Evolutionary conservation across 768 basidiomycete genomes (phyloP).

Genomic region (Ramaria sp.): DNA sequence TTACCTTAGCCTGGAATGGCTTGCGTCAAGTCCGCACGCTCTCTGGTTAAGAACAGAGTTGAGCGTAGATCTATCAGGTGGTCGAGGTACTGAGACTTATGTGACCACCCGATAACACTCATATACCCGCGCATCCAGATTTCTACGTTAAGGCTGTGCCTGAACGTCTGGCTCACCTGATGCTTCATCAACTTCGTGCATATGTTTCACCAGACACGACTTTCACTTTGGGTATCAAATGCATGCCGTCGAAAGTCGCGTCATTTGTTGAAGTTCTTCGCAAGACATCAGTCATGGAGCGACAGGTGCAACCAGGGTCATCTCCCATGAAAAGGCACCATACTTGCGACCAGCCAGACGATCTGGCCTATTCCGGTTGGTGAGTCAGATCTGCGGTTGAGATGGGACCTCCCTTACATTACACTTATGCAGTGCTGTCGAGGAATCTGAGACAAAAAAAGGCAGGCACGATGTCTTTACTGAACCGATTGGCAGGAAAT

Average conservation of each 20-base stretch:
- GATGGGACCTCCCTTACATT: neutral
- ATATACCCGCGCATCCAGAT: neutral
- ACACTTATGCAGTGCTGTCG: neutral
- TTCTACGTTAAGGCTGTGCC: neutral
- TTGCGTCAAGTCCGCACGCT: neutral
- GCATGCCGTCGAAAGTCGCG: neutral
- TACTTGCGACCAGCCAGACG: neutral
- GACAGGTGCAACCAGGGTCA: neutral
- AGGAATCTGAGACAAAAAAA: neutral
- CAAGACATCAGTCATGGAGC: neutral
- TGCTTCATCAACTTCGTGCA: neutral
- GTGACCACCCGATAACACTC: neutral
- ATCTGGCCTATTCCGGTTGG: neutral
- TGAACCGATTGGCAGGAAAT: neutral
- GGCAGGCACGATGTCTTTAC: neutral
- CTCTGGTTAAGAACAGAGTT: neutral
- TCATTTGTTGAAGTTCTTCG: neutral
- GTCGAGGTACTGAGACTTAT: neutral
- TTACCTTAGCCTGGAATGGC: neutral
- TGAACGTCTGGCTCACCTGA: conserved; percentile 4
- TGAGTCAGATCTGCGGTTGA: neutral
- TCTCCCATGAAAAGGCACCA: neutral
- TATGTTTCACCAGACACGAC: neutral
- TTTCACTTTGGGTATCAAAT: neutral
- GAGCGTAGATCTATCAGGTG: neutral